phyloP scores from a whole-genome alignment of 176 grass and related monocot species.

The Puccinellia tenuiflora region DNA sequence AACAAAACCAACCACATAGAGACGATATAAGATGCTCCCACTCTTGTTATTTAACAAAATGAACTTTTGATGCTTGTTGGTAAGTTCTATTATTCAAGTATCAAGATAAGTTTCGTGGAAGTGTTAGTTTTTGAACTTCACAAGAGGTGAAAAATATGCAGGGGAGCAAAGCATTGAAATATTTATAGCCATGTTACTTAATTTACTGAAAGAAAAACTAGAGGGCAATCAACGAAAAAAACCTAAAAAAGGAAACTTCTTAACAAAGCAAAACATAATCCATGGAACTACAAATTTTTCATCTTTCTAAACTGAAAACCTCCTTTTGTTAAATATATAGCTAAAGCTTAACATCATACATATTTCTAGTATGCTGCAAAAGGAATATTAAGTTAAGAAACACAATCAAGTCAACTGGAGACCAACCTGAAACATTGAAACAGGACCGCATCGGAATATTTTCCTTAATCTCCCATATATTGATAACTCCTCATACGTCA shows the following conservation, averaged over 20 bases:
- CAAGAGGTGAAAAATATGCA: background rate
- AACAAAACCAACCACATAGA: background rate
- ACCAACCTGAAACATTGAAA: conserved; percentile 92
- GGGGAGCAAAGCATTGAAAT: background rate
- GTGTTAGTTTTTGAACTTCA: background rate
- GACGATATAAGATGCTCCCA: background rate
- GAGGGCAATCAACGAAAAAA: background rate
- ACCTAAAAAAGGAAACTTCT: background rate
- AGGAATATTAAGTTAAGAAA: background rate
- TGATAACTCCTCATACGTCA: conserved; percentile 96
- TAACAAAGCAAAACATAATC: background rate
- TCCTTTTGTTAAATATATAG: background rate
- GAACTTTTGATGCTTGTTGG: background rate
- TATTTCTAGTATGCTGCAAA: background rate
- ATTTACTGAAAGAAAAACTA: background rate
- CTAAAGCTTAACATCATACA: background rate
- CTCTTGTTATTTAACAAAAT: background rate
- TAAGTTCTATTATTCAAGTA: background rate
- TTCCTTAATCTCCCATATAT: conserved; percentile 93
- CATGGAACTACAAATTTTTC: background rate
- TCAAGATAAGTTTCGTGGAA: background rate
- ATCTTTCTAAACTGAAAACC: background rate
- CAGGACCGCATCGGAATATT: conserved; percentile 95
- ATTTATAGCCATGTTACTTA: background rate
- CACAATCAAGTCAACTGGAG: background rate